Evolutionary conservation across 306 rosid species (phyloP).

Genomic region (Argentina anserina): DNA sequence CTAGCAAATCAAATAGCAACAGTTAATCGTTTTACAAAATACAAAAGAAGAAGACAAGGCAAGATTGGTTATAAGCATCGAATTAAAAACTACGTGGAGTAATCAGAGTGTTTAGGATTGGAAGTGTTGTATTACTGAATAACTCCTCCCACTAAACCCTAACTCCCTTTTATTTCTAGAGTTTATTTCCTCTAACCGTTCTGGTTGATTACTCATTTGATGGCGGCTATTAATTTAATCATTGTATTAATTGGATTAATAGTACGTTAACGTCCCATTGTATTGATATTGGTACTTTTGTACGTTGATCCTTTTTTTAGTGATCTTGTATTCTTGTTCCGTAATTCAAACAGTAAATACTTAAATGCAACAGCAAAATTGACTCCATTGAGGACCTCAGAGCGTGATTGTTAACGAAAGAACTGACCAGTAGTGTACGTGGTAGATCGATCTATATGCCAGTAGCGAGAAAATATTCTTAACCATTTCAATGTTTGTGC

Average conservation of each 20-base stretch:
- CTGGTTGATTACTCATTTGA: neutral
- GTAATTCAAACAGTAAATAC: no score
- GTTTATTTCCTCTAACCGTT: conserved; percentile 16
- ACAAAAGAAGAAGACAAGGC: neutral
- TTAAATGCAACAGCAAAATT: no score
- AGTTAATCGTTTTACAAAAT: neutral
- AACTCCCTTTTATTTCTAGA: conserved; percentile 9
- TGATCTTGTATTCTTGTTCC: no score
- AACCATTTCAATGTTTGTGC: no score
- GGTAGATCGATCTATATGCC: no score
- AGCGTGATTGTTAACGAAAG: no score
- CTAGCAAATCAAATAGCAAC: neutral
- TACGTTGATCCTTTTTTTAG: neutral
- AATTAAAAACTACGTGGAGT: neutral
- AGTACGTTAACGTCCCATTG: neutral
- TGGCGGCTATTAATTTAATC: conserved; percentile 1
- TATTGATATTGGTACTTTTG: neutral
- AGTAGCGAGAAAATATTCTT: no score
- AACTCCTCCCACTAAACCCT: neutral
- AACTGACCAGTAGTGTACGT: no score
- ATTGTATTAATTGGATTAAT: neutral
- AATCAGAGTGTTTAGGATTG: neutral
- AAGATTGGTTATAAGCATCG: neutral
- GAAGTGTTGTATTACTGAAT: neutral
- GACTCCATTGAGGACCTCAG: no score